Conservation (phyloP, 73 alveolate genomes). For the Diophrys sp. region DNA sequence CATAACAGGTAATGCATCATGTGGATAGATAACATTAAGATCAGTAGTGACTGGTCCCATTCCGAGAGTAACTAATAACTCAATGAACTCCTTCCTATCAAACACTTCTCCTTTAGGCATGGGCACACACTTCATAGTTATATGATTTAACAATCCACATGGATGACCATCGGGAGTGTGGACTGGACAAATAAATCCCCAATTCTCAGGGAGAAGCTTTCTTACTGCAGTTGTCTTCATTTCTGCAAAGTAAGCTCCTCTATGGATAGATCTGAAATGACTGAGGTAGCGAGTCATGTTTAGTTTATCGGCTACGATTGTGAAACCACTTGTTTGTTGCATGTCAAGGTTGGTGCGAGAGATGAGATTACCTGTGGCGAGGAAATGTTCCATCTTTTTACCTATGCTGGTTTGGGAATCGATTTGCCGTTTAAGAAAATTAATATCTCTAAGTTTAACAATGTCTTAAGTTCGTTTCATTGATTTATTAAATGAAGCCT, state of each 20-base stretch:
- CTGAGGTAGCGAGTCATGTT: conserved; percentile 94
- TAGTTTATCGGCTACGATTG: conserved; percentile 98
- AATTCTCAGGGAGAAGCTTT: conserved; percentile 97
- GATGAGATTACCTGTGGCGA: conserved; percentile 98
- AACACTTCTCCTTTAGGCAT: conserved; percentile 70
- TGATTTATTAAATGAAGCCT: conserved; percentile 14
- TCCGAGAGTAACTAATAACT: conserved; percentile 78
- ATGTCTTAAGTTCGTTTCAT: conserved; percentile 61
- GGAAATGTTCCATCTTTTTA: conserved; percentile 94
- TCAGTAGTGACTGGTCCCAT: conserved; percentile 79
- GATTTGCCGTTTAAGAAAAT: conserved; percentile 75
- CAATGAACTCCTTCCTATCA: conserved; percentile 33
- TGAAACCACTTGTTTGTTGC: conserved; percentile 94
- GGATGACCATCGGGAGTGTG: conserved; percentile 99
- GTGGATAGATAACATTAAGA: conserved; percentile 61
- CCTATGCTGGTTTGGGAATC: conserved; percentile 90
- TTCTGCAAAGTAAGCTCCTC: conserved; percentile 99
- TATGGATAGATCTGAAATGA: conserved; percentile 98
- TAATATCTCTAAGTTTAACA: conserved; percentile 73
- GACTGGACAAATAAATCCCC: conserved; percentile 99
- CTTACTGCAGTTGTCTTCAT: conserved; percentile 98
- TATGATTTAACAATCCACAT: conserved; percentile 97
- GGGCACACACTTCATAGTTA: conserved; percentile 83
- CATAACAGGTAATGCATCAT: conserved; percentile 70
- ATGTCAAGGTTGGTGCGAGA: conserved; percentile 97